These are phyloP conservation scores for Tilletiaria anomala DNA, from an alignment of 1,284 basidiomycete species.

Conservation along the genomic window DNA sequence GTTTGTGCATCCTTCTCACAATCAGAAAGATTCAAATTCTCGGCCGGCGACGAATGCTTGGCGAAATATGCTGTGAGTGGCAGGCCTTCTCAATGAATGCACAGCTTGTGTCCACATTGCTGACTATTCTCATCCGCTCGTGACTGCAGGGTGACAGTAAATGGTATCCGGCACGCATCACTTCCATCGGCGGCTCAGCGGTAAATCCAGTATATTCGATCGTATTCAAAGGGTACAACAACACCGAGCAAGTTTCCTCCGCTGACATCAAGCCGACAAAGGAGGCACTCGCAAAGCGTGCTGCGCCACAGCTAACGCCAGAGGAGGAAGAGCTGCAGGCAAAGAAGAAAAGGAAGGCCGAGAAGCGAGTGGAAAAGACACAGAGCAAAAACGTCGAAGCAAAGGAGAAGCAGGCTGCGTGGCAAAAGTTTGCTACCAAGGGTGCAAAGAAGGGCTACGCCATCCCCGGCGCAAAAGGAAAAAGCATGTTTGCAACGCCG, in stretches of 20 bases:
- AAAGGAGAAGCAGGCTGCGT: slow-evolving; percentile 69
- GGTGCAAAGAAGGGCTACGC: slow-evolving; percentile 55
- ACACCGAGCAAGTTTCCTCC: slow-evolving; percentile 72
- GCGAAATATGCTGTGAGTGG: slow-evolving; percentile 54
- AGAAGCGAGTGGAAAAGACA: slow-evolving; percentile 77
- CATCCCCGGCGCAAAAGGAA: slow-evolving; percentile 42
- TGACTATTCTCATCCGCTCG: not conserved
- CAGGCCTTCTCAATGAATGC: not conserved
- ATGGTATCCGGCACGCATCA: slow-evolving; percentile 4
- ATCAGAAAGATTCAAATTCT: slow-evolving; percentile 17
- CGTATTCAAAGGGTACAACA: slow-evolving; percentile 86
- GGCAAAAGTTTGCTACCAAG: slow-evolving; percentile 89
- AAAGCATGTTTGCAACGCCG: slow-evolving; percentile 85
- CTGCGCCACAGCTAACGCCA: slow-evolving; percentile 1
- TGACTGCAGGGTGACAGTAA: slow-evolving; percentile 12
- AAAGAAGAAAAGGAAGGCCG: slow-evolving; percentile 51
- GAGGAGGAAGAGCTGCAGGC: not conserved
- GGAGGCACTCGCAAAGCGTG: not conserved
- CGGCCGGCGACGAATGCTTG: slow-evolving; percentile 78
- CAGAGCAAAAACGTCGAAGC: slow-evolving; percentile 82
- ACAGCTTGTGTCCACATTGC: not conserved
- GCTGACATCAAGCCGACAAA: slow-evolving; percentile 54
- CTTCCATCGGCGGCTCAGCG: slow-evolving; percentile 64
- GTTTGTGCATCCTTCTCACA: slow-evolving; percentile 1
- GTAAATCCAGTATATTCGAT: slow-evolving; percentile 80